Evolutionary conservation across 441 rosid species (phyloP), one percentile per base, ranked within the genome.

Genomic region (Isatis lusitanica): DNA sequence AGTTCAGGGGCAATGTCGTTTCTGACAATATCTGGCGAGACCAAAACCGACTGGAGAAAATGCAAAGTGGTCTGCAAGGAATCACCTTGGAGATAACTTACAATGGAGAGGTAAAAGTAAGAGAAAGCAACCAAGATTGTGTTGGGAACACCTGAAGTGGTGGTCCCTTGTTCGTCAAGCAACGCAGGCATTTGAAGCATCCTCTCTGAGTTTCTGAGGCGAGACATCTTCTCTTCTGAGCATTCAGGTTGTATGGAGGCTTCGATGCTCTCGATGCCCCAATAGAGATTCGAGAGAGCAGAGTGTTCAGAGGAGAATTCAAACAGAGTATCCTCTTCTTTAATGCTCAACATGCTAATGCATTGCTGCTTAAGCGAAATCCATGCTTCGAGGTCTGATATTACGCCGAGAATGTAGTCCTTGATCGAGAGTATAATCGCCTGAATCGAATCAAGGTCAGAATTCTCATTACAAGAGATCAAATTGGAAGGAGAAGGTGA

Each of bases 101-200:
- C 83, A 9, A 86, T 70, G 0, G 93, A 85, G 47, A 94, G 90
- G 80, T 84, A 94, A 44, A 90, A 88, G 73, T 90, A 92, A 4
- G 97, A 87, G 83, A 83, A 81, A 73, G 85, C 79, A 67, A 94
- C 80, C 82, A 94, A 80, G 59, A 73, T 80, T 9, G 66, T 60
- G 77, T 92, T 92, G 2, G 85, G 82, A 68, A 92, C 83, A 66
- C 97, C 93, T 42, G 68, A 59, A 12, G 86, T 89, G 17, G 65
- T 90, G 40, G 67, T 71, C 65, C 86, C 97, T 47, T 83, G 84
- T 68, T 91, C 97, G 6, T 89, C 94, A 56, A 92, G 90, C 85
- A 89, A 84, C 13, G 99, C 98, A 2, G 98, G 98, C 17, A 85
- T 87, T 81, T 94, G 99, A 65, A 92, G 97, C 96, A 88, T 79